Conservation (phyloP, 768 basidiomycete species). For the Saitozyma podzolica region DNA sequence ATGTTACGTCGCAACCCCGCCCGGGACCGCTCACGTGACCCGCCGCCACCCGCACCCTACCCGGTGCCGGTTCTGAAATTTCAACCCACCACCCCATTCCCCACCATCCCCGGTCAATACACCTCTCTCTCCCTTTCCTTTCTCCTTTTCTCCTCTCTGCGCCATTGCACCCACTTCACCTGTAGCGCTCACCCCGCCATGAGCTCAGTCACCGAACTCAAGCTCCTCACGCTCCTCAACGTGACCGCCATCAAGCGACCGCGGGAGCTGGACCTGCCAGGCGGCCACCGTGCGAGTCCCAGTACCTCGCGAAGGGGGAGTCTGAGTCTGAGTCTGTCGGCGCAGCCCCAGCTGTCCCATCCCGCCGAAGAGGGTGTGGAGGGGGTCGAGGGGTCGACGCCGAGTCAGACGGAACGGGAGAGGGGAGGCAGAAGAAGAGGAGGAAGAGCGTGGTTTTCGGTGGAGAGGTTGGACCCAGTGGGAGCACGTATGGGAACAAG, state of each 20-base stretch:
- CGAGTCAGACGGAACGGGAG: background rate
- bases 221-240: constrained; percentile 82
- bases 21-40: too few species aligned
- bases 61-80: too few species aligned
- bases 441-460: constrained; percentile 49
- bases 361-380: too few species aligned
- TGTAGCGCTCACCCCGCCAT: constrained; percentile 9
- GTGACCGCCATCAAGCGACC: constrained; percentile 72
- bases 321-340: too few species aligned
- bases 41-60: too few species aligned
- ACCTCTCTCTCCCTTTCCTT: background rate
- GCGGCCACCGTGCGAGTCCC: constrained; percentile 39
- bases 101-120: too few species aligned
- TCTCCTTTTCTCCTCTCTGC: background rate
- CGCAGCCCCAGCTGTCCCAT: too few species aligned
- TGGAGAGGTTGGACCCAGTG: constrained; percentile 51
- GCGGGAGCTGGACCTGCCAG: constrained; percentile 43
- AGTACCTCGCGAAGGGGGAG: constrained; percentile 21
- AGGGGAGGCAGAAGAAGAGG: constrained; percentile 27
- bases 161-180: background rate
- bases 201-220: constrained; percentile 52
- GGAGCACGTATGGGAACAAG: constrained; percentile 37
- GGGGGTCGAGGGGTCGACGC: background rate
- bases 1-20: too few species aligned
- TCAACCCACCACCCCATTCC: too few species aligned